A percentile compares a stretch with the other conserved stretches of the same genome.
Conservation (phyloP, 192 early-diverging fungal species). For the Backusella mclennaniae region DNA sequence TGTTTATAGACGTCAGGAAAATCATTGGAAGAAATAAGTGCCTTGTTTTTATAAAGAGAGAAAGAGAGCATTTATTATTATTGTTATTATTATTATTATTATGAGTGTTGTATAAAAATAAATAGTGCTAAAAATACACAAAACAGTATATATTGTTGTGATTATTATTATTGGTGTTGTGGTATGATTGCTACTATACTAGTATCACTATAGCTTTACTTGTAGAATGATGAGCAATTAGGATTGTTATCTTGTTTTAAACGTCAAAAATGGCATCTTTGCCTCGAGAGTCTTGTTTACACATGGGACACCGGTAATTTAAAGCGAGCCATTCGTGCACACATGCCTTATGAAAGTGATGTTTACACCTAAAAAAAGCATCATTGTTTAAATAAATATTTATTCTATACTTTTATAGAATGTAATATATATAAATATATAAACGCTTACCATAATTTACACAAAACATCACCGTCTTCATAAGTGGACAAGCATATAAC, state of each 20-base stretch:
- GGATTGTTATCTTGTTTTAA: not conserved
- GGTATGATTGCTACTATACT: not conserved
- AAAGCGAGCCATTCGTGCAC: constrained; percentile 80
- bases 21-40: constrained; percentile 14
- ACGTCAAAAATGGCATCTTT: constrained; percentile 24
- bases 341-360: constrained; percentile 83
- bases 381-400: not conserved
- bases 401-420: not conserved
- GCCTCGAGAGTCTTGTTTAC: constrained; percentile 58
- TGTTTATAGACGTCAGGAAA: constrained; percentile 8
- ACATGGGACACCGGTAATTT: constrained; percentile 75
- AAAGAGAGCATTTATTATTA: not conserved
- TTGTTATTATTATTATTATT: not conserved
- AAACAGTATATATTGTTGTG: not conserved
- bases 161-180: not conserved
- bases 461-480: constrained; percentile 71
- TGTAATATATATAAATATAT: not conserved
- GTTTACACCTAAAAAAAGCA: constrained; percentile 45
- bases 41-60: not conserved
- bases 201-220: not conserved
- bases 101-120: not conserved
- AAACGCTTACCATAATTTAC: constrained; percentile 52
- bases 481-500: constrained; percentile 79
- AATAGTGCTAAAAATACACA: constrained; percentile 1
- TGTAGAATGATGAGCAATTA: not conserved